Conservation (phyloP, 2,329 filamentous ascomycete species). For the Pseudogymnoascus sp. region DNA sequence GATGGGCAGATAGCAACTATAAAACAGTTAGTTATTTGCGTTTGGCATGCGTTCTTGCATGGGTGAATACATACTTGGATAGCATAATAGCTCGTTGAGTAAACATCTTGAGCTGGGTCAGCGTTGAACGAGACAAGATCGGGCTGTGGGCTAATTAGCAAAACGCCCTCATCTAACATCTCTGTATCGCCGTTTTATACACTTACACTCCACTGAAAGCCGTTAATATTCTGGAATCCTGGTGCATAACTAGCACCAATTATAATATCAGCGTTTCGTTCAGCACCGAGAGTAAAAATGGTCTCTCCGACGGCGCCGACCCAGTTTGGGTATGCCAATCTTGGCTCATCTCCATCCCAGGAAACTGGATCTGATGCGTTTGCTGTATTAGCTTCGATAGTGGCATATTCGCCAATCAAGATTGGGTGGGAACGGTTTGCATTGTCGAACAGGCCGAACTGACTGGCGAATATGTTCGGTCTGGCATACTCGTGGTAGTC, state of each 20-base stretch:
- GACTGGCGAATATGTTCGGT: constrained; percentile 20
- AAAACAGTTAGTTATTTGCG: not conserved
- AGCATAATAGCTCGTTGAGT: constrained; percentile 42
- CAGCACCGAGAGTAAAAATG: constrained; percentile 21
- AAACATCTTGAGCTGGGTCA: constrained; percentile 40
- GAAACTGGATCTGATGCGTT: not conserved
- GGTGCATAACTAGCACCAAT: constrained; percentile 24
- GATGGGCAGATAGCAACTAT: constrained; percentile 38
- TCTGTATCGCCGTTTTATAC: not conserved
- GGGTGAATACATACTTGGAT: constrained; percentile 31
- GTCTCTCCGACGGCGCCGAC: constrained; percentile 23
- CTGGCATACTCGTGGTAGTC: constrained; percentile 23
- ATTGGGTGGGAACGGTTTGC: constrained; percentile 16
- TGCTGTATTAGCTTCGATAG: constrained; percentile 19
- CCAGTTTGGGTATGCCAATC: constrained; percentile 20
- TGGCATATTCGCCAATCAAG: constrained; percentile 25
- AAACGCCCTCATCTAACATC: not conserved
- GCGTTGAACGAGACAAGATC: constrained; percentile 25
- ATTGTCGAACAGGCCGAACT: constrained; percentile 21
- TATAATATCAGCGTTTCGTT: constrained; percentile 22
- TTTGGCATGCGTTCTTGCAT: not conserved
- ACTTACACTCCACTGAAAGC: constrained; percentile 24
- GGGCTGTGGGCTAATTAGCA: constrained; percentile 17
- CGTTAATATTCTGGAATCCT: constrained; percentile 24
- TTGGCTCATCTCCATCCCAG: constrained; percentile 13